Evolutionary conservation across 345 rosid genomes (phyloP).

Genomic region (Lepidium aucheri): DNA sequence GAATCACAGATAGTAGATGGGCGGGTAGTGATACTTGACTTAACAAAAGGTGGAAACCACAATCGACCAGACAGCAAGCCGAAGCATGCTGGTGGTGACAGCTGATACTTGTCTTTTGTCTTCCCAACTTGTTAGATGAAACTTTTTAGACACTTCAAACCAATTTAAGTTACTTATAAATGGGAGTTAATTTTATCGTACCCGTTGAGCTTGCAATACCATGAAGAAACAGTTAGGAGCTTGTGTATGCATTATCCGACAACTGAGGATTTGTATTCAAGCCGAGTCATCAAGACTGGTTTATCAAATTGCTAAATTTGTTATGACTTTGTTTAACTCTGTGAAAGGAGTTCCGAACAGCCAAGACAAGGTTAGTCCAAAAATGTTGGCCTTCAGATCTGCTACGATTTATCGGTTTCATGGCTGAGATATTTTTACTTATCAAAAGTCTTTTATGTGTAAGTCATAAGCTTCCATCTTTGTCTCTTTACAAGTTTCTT

Average conservation of each 20-base stretch:
- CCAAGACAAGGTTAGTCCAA: background rate
- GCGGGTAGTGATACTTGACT: constrained; percentile 42
- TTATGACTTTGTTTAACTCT: background rate
- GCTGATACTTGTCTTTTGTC: constrained; percentile 15
- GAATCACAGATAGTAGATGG: constrained; percentile 54
- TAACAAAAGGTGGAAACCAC: background rate
- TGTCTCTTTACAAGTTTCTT: background rate
- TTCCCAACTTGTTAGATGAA: background rate
- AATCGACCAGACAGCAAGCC: constrained; percentile 10
- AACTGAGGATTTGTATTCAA: background rate
- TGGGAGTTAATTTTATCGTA: background rate
- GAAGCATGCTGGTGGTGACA: constrained; percentile 9
- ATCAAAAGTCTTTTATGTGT: background rate
- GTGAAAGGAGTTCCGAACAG: background rate
- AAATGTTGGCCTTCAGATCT: background rate
- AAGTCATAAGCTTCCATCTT: background rate
- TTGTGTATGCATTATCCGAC: background rate
- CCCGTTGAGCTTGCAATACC: background rate
- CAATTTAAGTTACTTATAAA: background rate
- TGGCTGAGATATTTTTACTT: background rate
- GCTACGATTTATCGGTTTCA: background rate
- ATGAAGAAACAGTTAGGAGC: background rate
- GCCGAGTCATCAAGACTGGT: background rate
- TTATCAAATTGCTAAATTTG: background rate
- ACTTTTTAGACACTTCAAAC: background rate